Evolutionary conservation across 2,329 filamentous ascomycete genomes (phyloP).

Genomic region (Alternaria ventricosa): DNA sequence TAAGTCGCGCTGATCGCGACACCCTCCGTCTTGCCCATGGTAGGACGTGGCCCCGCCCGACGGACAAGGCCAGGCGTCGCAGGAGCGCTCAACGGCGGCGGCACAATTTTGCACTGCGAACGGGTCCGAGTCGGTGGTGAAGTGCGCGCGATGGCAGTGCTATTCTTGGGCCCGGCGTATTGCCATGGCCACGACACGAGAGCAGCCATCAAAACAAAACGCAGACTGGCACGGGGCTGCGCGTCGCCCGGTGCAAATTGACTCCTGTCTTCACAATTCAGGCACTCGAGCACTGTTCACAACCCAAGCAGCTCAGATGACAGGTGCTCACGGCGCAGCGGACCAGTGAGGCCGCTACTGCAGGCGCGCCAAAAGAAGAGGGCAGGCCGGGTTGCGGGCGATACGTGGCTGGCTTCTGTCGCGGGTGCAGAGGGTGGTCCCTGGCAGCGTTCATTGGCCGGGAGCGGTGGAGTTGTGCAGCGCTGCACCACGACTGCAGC

Average conservation of each 20-base stretch:
- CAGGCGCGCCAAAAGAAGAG: conserved; percentile 16
- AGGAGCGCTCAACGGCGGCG: conserved; percentile 27
- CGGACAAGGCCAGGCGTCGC: conserved; percentile 19
- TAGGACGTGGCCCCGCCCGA: conserved; percentile 15
- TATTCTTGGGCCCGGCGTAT: conserved; percentile 6
- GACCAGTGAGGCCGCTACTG: conserved; percentile 17
- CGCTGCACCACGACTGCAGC: conserved; percentile 33
- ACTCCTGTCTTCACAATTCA: conserved; percentile 25
- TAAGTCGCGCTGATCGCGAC: conserved; percentile 20
- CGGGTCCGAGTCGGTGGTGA: conserved; percentile 14
- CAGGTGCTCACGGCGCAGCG: conserved; percentile 18
- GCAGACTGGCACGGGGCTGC: not conserved
- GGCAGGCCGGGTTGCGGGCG: conserved; percentile 12
- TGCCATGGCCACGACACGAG: conserved; percentile 2
- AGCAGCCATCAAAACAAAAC: conserved; percentile 7
- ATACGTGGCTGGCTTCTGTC: conserved; percentile 39
- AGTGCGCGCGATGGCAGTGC: not conserved
- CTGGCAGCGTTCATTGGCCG: conserved; percentile 34
- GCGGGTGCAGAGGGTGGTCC: conserved; percentile 29
- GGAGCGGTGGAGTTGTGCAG: conserved; percentile 32
- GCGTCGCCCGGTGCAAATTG: not conserved
- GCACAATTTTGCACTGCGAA: conserved; percentile 31
- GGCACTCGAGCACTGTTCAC: conserved; percentile 5
- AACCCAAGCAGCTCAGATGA: conserved; percentile 5
- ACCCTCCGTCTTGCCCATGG: conserved; percentile 17